Evolutionary conservation across 208 protist species (phyloP).

Genomic region (Leishmania aethiopica): DNA sequence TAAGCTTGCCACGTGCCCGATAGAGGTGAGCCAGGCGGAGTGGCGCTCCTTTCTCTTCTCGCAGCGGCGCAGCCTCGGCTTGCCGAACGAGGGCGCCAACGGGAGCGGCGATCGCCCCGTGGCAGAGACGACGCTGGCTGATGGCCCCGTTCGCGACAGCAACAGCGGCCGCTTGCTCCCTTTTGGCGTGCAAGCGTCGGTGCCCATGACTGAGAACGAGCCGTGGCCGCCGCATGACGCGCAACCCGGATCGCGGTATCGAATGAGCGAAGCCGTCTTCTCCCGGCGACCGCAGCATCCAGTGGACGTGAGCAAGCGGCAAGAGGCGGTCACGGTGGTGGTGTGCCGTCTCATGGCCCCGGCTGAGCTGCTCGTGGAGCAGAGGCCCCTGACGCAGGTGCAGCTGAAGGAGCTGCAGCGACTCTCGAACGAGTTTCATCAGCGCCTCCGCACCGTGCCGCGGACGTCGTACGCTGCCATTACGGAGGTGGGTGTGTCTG

Average conservation of each 20-base stretch:
- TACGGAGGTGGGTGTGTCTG: slow-evolving; percentile 23
- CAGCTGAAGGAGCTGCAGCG: slow-evolving; percentile 22
- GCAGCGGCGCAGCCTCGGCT: slow-evolving; percentile 1
- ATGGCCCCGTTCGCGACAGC: not conserved
- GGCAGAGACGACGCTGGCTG: not conserved
- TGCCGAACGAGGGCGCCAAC: not conserved
- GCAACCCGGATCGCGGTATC: not conserved
- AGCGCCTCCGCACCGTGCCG: slow-evolving; percentile 17
- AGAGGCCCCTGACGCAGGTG: not conserved
- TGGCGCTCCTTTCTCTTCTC: slow-evolving; percentile 11
- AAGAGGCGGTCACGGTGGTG: slow-evolving; percentile 31
- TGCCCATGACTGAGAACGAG: not conserved
- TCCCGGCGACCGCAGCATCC: slow-evolving; percentile 18
- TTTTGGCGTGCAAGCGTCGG: not conserved
- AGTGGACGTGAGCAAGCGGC: slow-evolving; percentile 11
- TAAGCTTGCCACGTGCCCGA: not conserved
- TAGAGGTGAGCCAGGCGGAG: slow-evolving; percentile 11
- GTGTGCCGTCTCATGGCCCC: slow-evolving; percentile 24
- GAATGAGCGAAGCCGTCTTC: slow-evolving; percentile 1
- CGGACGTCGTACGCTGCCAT: slow-evolving; percentile 7
- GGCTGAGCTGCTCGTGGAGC: not conserved
- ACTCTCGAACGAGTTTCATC: slow-evolving; percentile 20
- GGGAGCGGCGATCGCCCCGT: not conserved
- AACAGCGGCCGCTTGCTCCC: not conserved
- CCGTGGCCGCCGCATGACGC: not conserved